Conservation (phyloP, 257 asterid species). For the Mitragyna speciosa region DNA sequence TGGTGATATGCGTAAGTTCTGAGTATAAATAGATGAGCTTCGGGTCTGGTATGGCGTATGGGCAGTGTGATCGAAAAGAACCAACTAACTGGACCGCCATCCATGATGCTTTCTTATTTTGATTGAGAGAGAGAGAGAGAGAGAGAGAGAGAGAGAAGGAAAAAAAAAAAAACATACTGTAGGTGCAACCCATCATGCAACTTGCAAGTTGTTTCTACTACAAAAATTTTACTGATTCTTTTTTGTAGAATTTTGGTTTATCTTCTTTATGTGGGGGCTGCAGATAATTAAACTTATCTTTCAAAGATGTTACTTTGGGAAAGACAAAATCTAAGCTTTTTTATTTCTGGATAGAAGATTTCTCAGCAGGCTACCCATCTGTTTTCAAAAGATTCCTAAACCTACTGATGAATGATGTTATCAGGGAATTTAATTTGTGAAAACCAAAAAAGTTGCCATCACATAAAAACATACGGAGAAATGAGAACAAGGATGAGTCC, state of each 20-base stretch:
- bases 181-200: not conserved
- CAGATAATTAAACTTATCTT: not conserved
- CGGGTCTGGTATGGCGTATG: not conserved
- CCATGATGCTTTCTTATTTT: not conserved
- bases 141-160: too few species aligned
- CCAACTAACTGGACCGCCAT: constrained; percentile 5
- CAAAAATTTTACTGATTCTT: not conserved
- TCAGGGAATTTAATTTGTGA: not conserved
- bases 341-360: too few species aligned
- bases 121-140: too few species aligned
- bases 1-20: not conserved
- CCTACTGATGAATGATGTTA: not conserved
- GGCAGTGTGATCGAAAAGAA: constrained; percentile 2
- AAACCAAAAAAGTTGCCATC: too few species aligned
- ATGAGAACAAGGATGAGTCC: not conserved
- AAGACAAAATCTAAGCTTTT: not conserved
- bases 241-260: not conserved
- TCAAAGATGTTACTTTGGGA: not conserved
- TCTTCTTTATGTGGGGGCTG: not conserved
- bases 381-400: not conserved
- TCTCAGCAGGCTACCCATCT: not conserved
- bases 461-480: not conserved
- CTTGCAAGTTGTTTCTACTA: not conserved
- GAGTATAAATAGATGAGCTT: not conserved
- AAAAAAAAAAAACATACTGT: not conserved